phyloP scores from a whole-genome alignment of 192 early-diverging fungal genomes.

The Piromyces finnis region DNA sequence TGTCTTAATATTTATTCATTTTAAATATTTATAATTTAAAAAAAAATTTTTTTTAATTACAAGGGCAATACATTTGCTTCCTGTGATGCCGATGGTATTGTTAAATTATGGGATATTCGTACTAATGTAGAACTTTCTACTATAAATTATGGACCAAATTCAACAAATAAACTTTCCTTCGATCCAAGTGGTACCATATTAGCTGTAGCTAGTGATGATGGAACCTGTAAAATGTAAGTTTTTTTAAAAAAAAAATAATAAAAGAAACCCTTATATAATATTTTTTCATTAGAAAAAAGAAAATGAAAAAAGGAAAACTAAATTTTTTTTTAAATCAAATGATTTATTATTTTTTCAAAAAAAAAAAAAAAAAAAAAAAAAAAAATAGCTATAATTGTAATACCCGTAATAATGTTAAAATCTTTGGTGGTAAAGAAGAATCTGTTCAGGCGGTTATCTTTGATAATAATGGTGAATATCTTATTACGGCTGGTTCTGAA shows the following conservation, averaged over 20 bases:
- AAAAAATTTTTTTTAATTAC: not conserved
- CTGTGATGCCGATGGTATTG: conserved; percentile 25
- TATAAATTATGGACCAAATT: conserved; percentile 15
- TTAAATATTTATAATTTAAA: not conserved
- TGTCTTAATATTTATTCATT: not conserved
- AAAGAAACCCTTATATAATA: not conserved
- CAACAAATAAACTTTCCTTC: conserved; percentile 23
- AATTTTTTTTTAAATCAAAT: no score
- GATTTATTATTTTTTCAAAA: not conserved
- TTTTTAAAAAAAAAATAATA: not conserved
- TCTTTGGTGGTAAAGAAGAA: conserved; percentile 12
- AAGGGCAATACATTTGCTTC: conserved; percentile 22
- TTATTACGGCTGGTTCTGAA: conserved; percentile 19
- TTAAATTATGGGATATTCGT: conserved; percentile 32
- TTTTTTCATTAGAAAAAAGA: no score
- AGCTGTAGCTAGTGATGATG: conserved; percentile 23
- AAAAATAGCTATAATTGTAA: not conserved
- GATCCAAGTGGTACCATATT: conserved; percentile 20
- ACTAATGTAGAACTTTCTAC: conserved; percentile 13
- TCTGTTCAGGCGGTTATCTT: conserved; percentile 16
- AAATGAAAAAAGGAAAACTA: no score
- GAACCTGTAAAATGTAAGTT: conserved; percentile 10
- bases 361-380: not conserved
- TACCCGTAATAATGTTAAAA: conserved; percentile 6
- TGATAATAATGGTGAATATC: conserved; percentile 19